phyloP scores from a whole-genome alignment of 2,329 filamentous ascomycete species.

The Ceratocystis alfenasii region DNA sequence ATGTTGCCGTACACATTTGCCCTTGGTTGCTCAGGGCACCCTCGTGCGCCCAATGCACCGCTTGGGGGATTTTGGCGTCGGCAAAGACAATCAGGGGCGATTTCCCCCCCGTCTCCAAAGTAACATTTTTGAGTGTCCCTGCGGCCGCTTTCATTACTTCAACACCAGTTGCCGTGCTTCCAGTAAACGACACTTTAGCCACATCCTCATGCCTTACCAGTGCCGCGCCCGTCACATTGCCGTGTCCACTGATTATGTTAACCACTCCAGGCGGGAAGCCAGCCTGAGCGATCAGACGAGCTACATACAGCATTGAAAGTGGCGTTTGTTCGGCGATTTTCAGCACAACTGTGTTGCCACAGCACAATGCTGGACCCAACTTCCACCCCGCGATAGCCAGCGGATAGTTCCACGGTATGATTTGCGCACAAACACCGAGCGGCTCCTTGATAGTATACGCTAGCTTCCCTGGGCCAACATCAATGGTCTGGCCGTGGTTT shows the following conservation, averaged over 20 bases:
- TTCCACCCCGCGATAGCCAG: slow-evolving; percentile 54
- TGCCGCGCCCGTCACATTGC: slow-evolving; percentile 50
- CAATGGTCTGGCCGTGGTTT: slow-evolving; percentile 65
- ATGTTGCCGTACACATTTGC: slow-evolving; percentile 49
- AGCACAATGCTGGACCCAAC: slow-evolving; percentile 46
- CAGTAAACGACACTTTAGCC: slow-evolving; percentile 63
- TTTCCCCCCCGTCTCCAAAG: slow-evolving; percentile 50
- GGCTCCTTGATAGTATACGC: slow-evolving; percentile 68
- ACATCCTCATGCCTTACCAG: slow-evolving; percentile 51
- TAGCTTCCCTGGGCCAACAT: slow-evolving; percentile 56
- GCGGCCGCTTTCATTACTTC: slow-evolving; percentile 60
- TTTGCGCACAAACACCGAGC: slow-evolving; percentile 62
- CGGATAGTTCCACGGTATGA: slow-evolving; percentile 76
- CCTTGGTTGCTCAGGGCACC: slow-evolving; percentile 45
- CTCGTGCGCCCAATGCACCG: slow-evolving; percentile 40
- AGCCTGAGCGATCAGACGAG: slow-evolving; percentile 51
- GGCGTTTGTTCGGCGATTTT: slow-evolving; percentile 52
- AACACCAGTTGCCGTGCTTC: slow-evolving; percentile 53
- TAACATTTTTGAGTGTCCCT: slow-evolving; percentile 46
- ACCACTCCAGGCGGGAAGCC: slow-evolving; percentile 63
- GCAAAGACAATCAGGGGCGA: slow-evolving; percentile 48
- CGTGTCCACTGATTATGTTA: slow-evolving; percentile 58
- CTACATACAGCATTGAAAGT: slow-evolving; percentile 49
- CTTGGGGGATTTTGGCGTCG: slow-evolving; percentile 50
- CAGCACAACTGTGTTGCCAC: slow-evolving; percentile 47